phyloP scores from a whole-genome alignment of 2,329 filamentous ascomycete genomes.

The Fusarium tupiense region DNA sequence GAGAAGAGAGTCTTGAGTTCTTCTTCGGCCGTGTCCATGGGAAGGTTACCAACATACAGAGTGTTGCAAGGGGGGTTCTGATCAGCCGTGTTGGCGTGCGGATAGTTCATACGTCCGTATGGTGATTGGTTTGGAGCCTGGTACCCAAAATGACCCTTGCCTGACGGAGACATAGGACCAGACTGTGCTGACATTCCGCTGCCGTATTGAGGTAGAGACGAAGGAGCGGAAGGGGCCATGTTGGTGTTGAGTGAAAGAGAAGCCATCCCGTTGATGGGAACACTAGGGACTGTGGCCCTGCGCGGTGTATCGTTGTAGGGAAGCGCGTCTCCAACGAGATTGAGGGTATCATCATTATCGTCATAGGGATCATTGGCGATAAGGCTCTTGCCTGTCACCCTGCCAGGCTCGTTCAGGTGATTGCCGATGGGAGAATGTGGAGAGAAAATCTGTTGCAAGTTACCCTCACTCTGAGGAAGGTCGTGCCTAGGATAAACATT shows the following conservation, averaged over 20 bases:
- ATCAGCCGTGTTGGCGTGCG: slow-evolving; percentile 91
- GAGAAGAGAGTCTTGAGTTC: slow-evolving; percentile 94
- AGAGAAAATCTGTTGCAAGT: slow-evolving; percentile 72
- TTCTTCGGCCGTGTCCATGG: slow-evolving; percentile 91
- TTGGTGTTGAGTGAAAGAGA: slow-evolving; percentile 76
- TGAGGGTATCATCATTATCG: slow-evolving; percentile 75
- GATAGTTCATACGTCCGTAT: slow-evolving; percentile 74
- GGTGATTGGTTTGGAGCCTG: slow-evolving; percentile 60
- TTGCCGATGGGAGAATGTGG: slow-evolving; percentile 79
- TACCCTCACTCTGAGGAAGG: slow-evolving; percentile 66
- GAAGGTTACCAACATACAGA: slow-evolving; percentile 96
- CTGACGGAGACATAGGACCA: slow-evolving; percentile 13
- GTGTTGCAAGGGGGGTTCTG: slow-evolving; percentile 98
- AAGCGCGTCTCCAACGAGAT: slow-evolving; percentile 75
- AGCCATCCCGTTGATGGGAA: slow-evolving; percentile 75
- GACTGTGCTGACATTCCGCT: slow-evolving; percentile 53
- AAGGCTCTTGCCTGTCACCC: slow-evolving; percentile 74
- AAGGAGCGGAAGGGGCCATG: slow-evolving; percentile 57
- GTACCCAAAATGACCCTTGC: slow-evolving; percentile 25
- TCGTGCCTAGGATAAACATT: slow-evolving; percentile 63
- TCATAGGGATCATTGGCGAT: slow-evolving; percentile 71
- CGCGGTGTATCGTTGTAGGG: slow-evolving; percentile 65
- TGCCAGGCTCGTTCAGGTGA: slow-evolving; percentile 69
- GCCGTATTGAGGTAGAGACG: slow-evolving; percentile 62
- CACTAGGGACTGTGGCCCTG: slow-evolving; percentile 75